Evolutionary conservation across 768 basidiomycete genomes (phyloP).

Genomic region (Podaxis rugospora): DNA sequence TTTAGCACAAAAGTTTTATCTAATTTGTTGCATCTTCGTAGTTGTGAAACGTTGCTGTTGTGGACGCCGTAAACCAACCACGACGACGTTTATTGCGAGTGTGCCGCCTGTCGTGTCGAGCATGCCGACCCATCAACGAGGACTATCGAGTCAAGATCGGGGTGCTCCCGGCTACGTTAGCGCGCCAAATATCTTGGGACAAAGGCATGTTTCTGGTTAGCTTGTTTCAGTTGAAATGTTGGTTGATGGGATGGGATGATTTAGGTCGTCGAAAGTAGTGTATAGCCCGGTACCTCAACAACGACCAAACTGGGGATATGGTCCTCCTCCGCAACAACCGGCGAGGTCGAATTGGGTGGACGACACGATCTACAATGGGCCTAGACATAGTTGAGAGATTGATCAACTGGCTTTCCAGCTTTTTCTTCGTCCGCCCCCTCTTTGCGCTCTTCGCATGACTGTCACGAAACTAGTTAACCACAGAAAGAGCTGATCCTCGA

Average conservation of each 20-base stretch:
- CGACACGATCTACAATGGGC: slow-evolving; percentile 37
- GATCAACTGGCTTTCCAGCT: background rate
- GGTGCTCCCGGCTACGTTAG: slow-evolving; percentile 13
- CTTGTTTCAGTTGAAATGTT: slow-evolving; percentile 22
- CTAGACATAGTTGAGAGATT: slow-evolving; percentile 7
- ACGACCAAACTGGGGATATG: background rate
- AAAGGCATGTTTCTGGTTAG: slow-evolving; percentile 12
- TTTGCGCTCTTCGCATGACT: background rate
- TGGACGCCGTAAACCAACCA: slow-evolving; percentile 17
- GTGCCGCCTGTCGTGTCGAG: slow-evolving; percentile 14
- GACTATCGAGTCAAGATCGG: slow-evolving; percentile 21
- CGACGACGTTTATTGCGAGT: slow-evolving; percentile 15
- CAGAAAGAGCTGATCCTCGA: background rate
- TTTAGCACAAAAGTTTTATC: slow-evolving; percentile 8
- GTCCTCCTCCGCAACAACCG: slow-evolving; percentile 3
- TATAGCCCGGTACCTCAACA: slow-evolving; percentile 8
- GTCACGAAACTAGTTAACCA: background rate
- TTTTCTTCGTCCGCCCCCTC: background rate
- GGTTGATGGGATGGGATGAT: slow-evolving; percentile 1
- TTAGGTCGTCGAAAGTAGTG: background rate
- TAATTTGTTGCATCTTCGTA: slow-evolving; percentile 18
- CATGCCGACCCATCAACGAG: slow-evolving; percentile 18
- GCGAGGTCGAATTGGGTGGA: slow-evolving; percentile 38
- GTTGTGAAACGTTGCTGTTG: slow-evolving; percentile 31
- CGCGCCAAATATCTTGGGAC: background rate